Evolutionary conservation across 495 filamentous ascomycete genomes (phyloP).

Genomic region (Talaromyces wortmannii): DNA sequence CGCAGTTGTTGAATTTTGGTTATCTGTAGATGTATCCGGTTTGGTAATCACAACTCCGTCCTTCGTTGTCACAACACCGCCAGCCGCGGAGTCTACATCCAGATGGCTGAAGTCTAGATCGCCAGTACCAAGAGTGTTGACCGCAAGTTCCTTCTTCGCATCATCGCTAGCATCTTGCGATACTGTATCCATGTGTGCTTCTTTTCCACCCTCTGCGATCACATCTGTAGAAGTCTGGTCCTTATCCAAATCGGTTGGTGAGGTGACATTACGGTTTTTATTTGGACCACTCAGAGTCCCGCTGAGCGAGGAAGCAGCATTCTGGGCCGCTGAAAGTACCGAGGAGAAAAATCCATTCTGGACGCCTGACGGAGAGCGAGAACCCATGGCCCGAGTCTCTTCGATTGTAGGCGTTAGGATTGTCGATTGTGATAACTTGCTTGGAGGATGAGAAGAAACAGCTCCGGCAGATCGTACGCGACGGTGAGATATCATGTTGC

Average conservation of each 20-base stretch:
- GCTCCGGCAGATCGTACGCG: conserved; percentile 58
- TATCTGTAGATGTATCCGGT: conserved; percentile 22
- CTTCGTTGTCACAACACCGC: conserved; percentile 28
- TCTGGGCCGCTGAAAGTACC: conserved; percentile 89
- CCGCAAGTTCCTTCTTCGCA: conserved; percentile 62
- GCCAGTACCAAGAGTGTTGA: conserved; percentile 85
- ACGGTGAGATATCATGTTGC: conserved; percentile 72
- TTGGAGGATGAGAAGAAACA: conserved; percentile 56
- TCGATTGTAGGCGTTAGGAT: conserved; percentile 68
- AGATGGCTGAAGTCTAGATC: conserved; percentile 83
- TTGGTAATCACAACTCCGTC: conserved; percentile 36
- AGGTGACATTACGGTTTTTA: conserved; percentile 26
- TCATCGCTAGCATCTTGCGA: conserved; percentile 17
- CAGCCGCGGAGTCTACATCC: conserved; percentile 34
- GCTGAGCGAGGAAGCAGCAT: conserved; percentile 79
- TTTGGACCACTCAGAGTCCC: conserved; percentile 65
- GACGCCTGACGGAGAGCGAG: conserved; percentile 19
- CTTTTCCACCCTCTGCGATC: conserved; percentile 11
- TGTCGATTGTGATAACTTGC: conserved; percentile 79
- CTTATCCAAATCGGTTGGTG: conserved; percentile 14
- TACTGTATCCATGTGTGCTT: conserved; percentile 12
- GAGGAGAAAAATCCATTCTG: conserved; percentile 82
- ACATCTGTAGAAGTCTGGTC: conserved; percentile 11
- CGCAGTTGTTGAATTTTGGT: conserved; percentile 31
- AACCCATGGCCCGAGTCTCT: conserved; percentile 45